These are phyloP conservation scores for Ceratocystis lukuohia DNA, from an alignment of 2,329 filamentous ascomycete species.

Conservation along the genomic window DNA sequence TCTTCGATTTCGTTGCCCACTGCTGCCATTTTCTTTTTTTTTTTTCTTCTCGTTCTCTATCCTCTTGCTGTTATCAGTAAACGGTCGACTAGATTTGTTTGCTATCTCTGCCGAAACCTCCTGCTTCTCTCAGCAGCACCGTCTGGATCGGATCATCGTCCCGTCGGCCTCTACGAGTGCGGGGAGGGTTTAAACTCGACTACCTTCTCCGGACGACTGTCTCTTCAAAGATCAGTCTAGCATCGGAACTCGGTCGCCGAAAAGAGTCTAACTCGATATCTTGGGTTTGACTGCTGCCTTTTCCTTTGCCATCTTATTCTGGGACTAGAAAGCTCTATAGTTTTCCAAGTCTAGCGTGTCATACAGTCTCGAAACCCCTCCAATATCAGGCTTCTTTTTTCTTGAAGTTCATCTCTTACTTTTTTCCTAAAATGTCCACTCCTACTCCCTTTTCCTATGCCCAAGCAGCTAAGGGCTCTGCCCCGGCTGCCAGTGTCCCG, in stretches of 20 bases:
- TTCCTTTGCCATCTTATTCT: slow-evolving; percentile 5
- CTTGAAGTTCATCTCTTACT: not conserved
- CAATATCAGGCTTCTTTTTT: slow-evolving; percentile 1
- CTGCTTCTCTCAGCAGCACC: slow-evolving; percentile 16
- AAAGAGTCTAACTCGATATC: not conserved
- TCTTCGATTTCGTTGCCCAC: slow-evolving; percentile 1
- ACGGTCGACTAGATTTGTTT: slow-evolving; percentile 10
- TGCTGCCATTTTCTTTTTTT: not conserved
- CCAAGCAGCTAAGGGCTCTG: slow-evolving; percentile 66
- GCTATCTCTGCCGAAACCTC: slow-evolving; percentile 11
- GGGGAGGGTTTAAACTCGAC: slow-evolving; percentile 18
- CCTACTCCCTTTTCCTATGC: slow-evolving; percentile 75
- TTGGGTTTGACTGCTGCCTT: not conserved
- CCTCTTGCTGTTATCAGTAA: not conserved
- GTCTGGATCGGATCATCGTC: slow-evolving; percentile 15
- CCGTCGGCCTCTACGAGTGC: slow-evolving; percentile 18
- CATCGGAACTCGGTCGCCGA: not conserved
- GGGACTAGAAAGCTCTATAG: not conserved
- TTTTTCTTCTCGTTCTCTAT: not conserved
- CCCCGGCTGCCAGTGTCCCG: slow-evolving; percentile 7
- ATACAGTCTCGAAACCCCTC: slow-evolving; percentile 6
- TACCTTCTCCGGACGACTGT: slow-evolving; percentile 17
- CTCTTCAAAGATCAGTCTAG: slow-evolving; percentile 7
- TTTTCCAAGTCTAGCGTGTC: not conserved
- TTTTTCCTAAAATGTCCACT: slow-evolving; percentile 33